phyloP scores from a whole-genome alignment of 805 yeast genomes.

The Saccharomycopsis lassenensis region DNA sequence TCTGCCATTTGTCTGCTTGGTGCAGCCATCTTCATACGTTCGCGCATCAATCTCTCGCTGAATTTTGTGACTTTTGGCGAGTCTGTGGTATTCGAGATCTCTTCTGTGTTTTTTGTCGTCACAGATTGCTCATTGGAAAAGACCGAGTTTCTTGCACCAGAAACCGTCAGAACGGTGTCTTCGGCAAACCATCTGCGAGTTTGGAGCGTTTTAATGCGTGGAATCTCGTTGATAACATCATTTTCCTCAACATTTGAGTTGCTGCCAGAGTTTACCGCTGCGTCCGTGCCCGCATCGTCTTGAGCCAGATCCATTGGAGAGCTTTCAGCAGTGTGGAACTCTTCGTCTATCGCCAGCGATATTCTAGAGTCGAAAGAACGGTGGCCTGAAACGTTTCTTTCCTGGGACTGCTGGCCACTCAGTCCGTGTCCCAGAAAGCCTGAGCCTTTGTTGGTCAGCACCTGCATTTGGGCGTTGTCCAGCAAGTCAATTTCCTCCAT shows the following conservation, averaged over 20 bases:
- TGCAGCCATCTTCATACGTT: not conserved
- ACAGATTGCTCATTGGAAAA: not conserved
- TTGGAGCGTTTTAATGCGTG: not conserved
- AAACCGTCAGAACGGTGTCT: not conserved
- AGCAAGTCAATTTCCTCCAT: constrained; percentile 8
- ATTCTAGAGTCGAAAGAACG: not conserved
- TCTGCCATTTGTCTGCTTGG: not conserved
- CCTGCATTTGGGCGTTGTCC: too few relatives aligned
- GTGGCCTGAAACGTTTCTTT: constrained; percentile 1
- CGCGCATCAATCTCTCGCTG: too few relatives aligned
- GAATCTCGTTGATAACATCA: not conserved
- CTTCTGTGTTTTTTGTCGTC: not conserved
- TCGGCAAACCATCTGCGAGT: not conserved
- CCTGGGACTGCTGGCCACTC: not conserved
- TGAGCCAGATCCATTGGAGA: constrained; percentile 1
- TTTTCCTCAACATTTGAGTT: not conserved
- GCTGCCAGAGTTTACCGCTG: not conserved
- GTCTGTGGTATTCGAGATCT: too few relatives aligned
- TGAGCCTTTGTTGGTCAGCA: too few relatives aligned
- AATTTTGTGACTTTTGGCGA: too few relatives aligned
- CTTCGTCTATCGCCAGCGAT: constrained; percentile 11
- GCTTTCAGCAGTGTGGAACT: constrained; percentile 14
- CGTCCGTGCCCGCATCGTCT: not conserved
- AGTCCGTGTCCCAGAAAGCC: too few relatives aligned
- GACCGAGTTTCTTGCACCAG: not conserved